These are phyloP conservation scores for Pseudogymnoascus sp. DNA, from an alignment of 2,329 filamentous ascomycete genomes.

Conservation along the genomic window DNA sequence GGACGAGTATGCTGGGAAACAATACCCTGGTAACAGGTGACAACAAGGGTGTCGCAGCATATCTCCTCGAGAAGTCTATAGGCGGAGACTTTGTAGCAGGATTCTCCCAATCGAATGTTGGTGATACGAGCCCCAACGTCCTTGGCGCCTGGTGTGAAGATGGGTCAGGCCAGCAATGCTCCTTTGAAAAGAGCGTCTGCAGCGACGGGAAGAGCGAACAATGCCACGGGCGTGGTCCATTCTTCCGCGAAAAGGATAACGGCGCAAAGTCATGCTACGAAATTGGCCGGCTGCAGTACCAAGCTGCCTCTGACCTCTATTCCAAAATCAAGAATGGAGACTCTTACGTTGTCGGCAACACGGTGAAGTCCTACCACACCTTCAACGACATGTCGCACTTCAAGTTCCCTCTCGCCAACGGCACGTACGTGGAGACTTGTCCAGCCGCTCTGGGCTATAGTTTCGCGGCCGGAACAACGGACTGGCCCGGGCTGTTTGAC, in stretches of 20 bases:
- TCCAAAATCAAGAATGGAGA: slow-evolving; percentile 31
- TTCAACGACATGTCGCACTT: slow-evolving; percentile 77
- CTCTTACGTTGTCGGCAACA: slow-evolving; percentile 48
- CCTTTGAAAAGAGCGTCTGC: slow-evolving; percentile 78
- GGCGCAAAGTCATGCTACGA: slow-evolving; percentile 69
- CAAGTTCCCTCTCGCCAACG: slow-evolving; percentile 66
- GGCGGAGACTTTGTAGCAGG: slow-evolving; percentile 71
- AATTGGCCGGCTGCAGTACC: slow-evolving; percentile 65
- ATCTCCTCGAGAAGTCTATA: slow-evolving; percentile 69
- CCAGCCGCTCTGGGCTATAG: slow-evolving; percentile 84
- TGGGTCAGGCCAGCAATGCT: slow-evolving; percentile 63
- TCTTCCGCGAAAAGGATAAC: slow-evolving; percentile 59
- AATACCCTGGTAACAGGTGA: slow-evolving; percentile 90
- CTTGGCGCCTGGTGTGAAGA: slow-evolving; percentile 86
- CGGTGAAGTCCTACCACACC: slow-evolving; percentile 75
- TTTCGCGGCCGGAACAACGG: slow-evolving; percentile 86
- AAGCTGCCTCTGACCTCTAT: slow-evolving; percentile 54
- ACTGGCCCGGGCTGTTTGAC: slow-evolving; percentile 85
- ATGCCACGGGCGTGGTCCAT: slow-evolving; percentile 68
- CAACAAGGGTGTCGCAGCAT: slow-evolving; percentile 90
- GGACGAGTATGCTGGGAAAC: slow-evolving; percentile 83
- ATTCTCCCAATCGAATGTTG: slow-evolving; percentile 86
- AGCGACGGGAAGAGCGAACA: slow-evolving; percentile 58
- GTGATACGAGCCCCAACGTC: slow-evolving; percentile 84
- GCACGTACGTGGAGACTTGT: slow-evolving; percentile 64